Percentiles rank a stretch among this genome's conserved stretches.
Evolutionary conservation across 768 basidiomycete species (phyloP).

Genomic region (Exidia glandulosa): DNA sequence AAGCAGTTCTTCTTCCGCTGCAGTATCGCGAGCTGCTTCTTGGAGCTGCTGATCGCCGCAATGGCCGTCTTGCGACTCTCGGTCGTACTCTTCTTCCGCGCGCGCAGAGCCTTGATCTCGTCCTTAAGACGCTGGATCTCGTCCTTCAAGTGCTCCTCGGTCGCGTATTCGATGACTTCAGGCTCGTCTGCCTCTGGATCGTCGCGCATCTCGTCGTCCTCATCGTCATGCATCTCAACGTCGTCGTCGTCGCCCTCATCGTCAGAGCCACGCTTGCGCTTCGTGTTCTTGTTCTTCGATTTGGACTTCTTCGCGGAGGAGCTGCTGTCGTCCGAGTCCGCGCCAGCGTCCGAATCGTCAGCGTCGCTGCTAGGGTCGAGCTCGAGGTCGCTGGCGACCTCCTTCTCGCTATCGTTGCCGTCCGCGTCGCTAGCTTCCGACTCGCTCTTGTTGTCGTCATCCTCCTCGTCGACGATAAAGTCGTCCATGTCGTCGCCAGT

Average conservation of each 20-base stretch:
- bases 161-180: constrained; percentile 20
- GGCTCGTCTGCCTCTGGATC: constrained; percentile 10
- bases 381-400: constrained; percentile 7
- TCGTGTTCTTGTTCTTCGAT: not conserved
- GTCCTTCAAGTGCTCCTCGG: constrained; percentile 32
- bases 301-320: not conserved
- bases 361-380: constrained; percentile 15
- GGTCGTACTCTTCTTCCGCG: constrained; percentile 27
- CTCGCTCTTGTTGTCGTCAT: constrained; percentile 20
- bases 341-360: constrained; percentile 5
- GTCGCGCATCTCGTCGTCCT: constrained; percentile 9
- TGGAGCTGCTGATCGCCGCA: constrained; percentile 23
- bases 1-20: constrained; percentile 47
- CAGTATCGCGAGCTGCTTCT: constrained; percentile 25
- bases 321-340: constrained; percentile 6
- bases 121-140: constrained; percentile 30
- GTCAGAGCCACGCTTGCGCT: not conserved
- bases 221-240: constrained; percentile 12
- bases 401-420: constrained; percentile 14
- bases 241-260: constrained; percentile 8
- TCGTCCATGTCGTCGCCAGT: not conserved
- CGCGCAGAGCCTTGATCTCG: constrained; percentile 26
- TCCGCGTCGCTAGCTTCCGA: constrained; percentile 21
- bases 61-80: constrained; percentile 12
- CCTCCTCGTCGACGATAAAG: constrained; percentile 8